A percentile compares a stretch with the other conserved stretches of the same genome.
Conservation (phyloP, 306 rosid species). For the Casuarina equisetifolia region DNA sequence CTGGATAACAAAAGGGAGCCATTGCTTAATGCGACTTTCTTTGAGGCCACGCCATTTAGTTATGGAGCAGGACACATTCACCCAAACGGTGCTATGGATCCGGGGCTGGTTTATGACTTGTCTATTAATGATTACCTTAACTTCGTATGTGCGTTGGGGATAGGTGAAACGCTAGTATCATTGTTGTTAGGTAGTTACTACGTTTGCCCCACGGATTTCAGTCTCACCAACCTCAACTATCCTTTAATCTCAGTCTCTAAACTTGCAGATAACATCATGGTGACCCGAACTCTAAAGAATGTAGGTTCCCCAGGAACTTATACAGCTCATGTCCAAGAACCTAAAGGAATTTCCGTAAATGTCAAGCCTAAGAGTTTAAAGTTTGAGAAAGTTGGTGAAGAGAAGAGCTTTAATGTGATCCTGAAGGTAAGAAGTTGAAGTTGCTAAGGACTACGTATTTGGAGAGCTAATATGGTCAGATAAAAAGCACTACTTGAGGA, state of each 20-base stretch:
- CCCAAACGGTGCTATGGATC: conserved; percentile 71
- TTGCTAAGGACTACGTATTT: conserved; percentile 25
- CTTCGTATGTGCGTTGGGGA: conserved; percentile 44
- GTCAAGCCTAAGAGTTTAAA: conserved; percentile 48
- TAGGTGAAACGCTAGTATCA: neutral
- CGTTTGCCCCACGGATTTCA: conserved; percentile 33
- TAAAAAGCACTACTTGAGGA: conserved; percentile 60
- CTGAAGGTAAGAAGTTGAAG: conserved; percentile 30
- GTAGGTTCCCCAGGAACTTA: conserved; percentile 66
- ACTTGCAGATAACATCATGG: conserved; percentile 36
- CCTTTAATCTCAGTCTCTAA: conserved; percentile 57
- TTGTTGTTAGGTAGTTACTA: conserved; percentile 23
- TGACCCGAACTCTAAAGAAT: conserved; percentile 56
- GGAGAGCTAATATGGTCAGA: conserved; percentile 60
- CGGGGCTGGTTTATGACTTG: conserved; percentile 77
- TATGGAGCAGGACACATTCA: conserved; percentile 69
- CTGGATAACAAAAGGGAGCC: conserved; percentile 52
- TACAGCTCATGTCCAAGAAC: conserved; percentile 28
- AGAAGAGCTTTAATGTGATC: conserved; percentile 52
- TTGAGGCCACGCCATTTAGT: conserved; percentile 42
- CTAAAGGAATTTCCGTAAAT: conserved; percentile 39
- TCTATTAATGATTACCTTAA: conserved; percentile 48
- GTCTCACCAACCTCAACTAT: conserved; percentile 62
- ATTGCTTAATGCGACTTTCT: conserved; percentile 33
- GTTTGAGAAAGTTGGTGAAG: conserved; percentile 48